Percentiles rank a stretch among this genome's conserved stretches.
Evolutionary conservation across 2,329 filamentous ascomycete genomes (phyloP).

Genomic region (Botryotinia calthae): DNA sequence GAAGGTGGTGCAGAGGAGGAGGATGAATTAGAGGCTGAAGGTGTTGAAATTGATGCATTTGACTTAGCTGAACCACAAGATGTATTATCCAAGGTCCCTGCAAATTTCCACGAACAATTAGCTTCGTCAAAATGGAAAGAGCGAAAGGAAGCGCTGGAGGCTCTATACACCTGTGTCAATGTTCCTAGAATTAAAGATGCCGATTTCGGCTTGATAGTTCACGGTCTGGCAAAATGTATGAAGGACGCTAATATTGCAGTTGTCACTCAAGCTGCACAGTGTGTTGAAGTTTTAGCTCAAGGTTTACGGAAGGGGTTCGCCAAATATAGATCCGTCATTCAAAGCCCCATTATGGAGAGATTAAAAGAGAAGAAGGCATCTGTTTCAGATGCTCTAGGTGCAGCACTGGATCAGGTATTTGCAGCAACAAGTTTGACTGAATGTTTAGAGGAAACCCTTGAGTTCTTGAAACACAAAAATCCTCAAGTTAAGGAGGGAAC

Average conservation of each 20-base stretch:
- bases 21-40: slow-evolving; percentile 54
- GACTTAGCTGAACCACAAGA: slow-evolving; percentile 86
- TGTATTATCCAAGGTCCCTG: slow-evolving; percentile 75
- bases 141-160: slow-evolving; percentile 89
- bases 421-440: slow-evolving; percentile 70
- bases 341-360: slow-evolving; percentile 89
- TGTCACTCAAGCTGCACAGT: slow-evolving; percentile 88
- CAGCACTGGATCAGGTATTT: slow-evolving; percentile 73
- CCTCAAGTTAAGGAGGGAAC: slow-evolving; percentile 96
- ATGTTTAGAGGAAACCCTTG: slow-evolving; percentile 83
- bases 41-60: slow-evolving; percentile 73
- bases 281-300: slow-evolving; percentile 84
- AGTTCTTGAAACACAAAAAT: slow-evolving; percentile 90
- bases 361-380: slow-evolving; percentile 95
- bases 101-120: slow-evolving; percentile 78
- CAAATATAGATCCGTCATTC: slow-evolving; percentile 77
- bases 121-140: slow-evolving; percentile 98
- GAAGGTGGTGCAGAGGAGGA: slow-evolving; percentile 59
- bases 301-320: slow-evolving; percentile 75
- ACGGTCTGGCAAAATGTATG: slow-evolving; percentile 90
- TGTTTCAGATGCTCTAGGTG: slow-evolving; percentile 83
- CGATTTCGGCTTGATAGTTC: slow-evolving; percentile 79
- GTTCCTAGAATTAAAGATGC: slow-evolving; percentile 90
- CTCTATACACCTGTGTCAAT: slow-evolving; percentile 71
- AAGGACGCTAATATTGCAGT: slow-evolving; percentile 98